Base-by-base conservation (phyloP, 495 filamentous ascomycete species). In the Staphylotrichum tortipilum region DNA sequence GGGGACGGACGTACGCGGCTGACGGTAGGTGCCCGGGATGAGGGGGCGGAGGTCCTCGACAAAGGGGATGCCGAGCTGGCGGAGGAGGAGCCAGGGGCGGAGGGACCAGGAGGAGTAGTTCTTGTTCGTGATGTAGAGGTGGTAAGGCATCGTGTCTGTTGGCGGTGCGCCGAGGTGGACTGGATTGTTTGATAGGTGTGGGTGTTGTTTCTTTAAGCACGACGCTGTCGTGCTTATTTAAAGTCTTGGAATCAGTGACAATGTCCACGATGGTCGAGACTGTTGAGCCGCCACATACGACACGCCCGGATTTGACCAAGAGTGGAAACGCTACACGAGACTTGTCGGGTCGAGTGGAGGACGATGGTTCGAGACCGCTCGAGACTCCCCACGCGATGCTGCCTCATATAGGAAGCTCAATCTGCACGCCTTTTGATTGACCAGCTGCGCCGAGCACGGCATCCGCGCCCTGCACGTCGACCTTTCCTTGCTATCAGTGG, bases 31-130 rank as follows among this genome's bases (percentile, higher is more conserved):
- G 24, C 55, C 59, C 1, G 54, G 14, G 17, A 38, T 34, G 19
- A 68, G 40, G n/a, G 47, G 36, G 35, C 23, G 36, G 12, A 61
- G 10, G 10, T 53, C 22, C 47, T 66, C 63, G 22, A 43, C 30
- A 34, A 68, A 68, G 38, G 63, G 61, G 44, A 66, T 59, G 50
- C 10, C 19, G 39, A 66, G 54, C 4, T 51, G 36, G 40, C 47
- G 56, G 41, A 68, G 47, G 31, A 66, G 59, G 11, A 68, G 58
- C 63, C 63, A 66, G 6, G 56, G 52, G 10, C 65, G 57, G 39
- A 68, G 47, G 19, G 63, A 66, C 65, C 65, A 68, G 40, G 65
- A 66, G 7, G 52, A 57, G 56, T 66, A 66, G 57, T 65, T 65
- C 37, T 61, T 63, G 59, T 56, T 60, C 21, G 54, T 60, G 41